Base-by-base conservation (phyloP, 805 yeast genomes). In the Saccharomycopsis amapae region DNA sequence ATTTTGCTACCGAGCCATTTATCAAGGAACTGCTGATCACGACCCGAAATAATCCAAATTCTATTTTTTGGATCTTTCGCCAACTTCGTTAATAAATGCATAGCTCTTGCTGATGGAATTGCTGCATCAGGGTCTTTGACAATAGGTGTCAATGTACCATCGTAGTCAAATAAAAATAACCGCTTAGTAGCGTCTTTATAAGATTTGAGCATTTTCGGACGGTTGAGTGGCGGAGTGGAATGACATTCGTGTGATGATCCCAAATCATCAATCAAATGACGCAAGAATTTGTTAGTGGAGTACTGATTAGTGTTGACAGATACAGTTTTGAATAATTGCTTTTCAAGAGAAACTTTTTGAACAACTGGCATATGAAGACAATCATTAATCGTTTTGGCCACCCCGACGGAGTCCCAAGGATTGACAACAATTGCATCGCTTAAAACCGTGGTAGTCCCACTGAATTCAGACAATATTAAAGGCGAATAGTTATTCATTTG, bases 121-220 rank as follows among this genome's bases (percentile, higher is more conserved):
- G 98, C 98, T 0, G 97, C 97, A n/a, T 90, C 87, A 1, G 99
- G 99, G 56, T 93, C 97, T 33, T 79, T 75, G 3, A 93, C 98
- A 58, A 93, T 93, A 12, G 97, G 97, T 0, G 98, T 87, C 55
- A 93, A 70, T 1, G 99, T 93, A 24, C 99, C 99, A 61, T 93
- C 99, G 61, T 93, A 93, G 65, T 93, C 99, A 65, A 93, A 89
- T 56, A 93, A 63, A 56, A 93, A 87, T 48, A 93, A 65, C 51
- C 97, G 73, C 55, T 83, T 73, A 28, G 75, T 51, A 0, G 96
- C 78, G 19, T 61, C 54, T 39, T 72, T 62, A 62, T 86, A 93
- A 47, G 74, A 72, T 19, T 73, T 68, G 46, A 76, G 65, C 50
- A 90, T 62, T 33, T 72, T 59, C 2, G 87, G 85, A 45, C 85